Conservation (phyloP, 108 stramenopile species). For the Nitzschia sp. region DNA sequence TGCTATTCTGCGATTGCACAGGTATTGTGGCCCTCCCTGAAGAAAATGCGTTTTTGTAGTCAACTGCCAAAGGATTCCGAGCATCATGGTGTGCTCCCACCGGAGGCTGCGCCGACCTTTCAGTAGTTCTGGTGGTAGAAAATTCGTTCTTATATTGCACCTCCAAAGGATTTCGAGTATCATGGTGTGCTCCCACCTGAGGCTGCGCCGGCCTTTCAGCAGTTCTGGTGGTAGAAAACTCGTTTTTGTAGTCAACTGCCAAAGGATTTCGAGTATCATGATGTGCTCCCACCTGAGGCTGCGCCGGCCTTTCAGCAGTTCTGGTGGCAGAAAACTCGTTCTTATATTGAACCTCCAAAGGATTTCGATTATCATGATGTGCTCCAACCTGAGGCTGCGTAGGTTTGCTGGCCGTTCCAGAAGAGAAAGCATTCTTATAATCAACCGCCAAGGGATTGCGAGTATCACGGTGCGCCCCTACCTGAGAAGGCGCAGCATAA, state of each 20-base stretch:
- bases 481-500: too few species aligned
- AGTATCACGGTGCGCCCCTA: too few species aligned
- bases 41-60: not conserved
- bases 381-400: too few species aligned
- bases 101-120: not conserved
- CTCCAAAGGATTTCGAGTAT: not conserved
- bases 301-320: too few species aligned
- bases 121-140: not conserved
- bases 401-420: too few species aligned
- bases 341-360: not conserved
- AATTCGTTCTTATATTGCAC: not conserved
- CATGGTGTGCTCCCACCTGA: too few species aligned
- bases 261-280: not conserved
- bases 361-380: too few species aligned
- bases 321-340: not conserved
- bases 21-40: not conserved
- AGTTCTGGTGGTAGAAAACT: not conserved
- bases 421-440: too few species aligned
- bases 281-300: not conserved
- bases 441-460: too few species aligned
- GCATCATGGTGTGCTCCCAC: not conserved
- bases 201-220: too few species aligned
- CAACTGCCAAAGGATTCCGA: not conserved
- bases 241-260: not conserved
- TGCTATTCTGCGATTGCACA: not conserved